Evolutionary conservation across 441 rosid species (phyloP).

Genomic region (Eugenia klotzschiana): DNA sequence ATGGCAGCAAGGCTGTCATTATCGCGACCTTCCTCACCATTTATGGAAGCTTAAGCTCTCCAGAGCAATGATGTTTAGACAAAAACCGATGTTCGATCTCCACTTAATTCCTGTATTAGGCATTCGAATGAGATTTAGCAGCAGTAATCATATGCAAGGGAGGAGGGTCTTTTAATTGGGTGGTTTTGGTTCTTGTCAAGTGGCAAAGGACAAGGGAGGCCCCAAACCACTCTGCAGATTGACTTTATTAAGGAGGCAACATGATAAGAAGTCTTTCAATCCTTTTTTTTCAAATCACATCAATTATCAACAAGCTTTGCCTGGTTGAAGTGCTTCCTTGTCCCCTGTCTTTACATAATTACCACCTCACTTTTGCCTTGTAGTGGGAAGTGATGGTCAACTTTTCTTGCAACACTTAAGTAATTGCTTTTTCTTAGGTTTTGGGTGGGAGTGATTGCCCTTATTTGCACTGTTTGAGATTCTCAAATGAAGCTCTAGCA

Average conservation of each 20-base stretch:
- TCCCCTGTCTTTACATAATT: constrained; percentile 16
- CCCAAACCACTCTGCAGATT: neutral
- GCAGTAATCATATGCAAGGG: neutral
- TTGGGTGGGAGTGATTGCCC: neutral
- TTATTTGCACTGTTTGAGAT: neutral
- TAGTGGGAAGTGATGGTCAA: constrained; percentile 24
- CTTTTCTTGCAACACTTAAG: constrained; percentile 15
- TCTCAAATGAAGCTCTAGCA: neutral
- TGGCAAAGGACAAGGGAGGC: neutral
- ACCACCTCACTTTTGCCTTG: constrained; percentile 17
- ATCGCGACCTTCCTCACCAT: constrained; percentile 10
- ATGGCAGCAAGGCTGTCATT: neutral
- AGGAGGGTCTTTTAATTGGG: neutral
- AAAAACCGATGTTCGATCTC: neutral
- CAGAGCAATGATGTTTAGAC: constrained; percentile 10
- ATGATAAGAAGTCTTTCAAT: neutral
- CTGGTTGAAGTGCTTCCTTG: constrained; percentile 8
- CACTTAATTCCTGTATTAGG: neutral
- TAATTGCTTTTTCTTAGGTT: constrained; percentile 9
- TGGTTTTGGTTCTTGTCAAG: neutral
- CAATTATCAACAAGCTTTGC: constrained; percentile 10
- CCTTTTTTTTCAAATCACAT: constrained; percentile 3
- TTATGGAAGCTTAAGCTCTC: constrained; percentile 20
- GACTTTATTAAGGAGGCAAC: constrained; percentile 21
- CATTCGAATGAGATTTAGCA: neutral